These are phyloP conservation scores for Quercus lobata DNA, from an alignment of 331 rosid species.

Conservation along the genomic window DNA sequence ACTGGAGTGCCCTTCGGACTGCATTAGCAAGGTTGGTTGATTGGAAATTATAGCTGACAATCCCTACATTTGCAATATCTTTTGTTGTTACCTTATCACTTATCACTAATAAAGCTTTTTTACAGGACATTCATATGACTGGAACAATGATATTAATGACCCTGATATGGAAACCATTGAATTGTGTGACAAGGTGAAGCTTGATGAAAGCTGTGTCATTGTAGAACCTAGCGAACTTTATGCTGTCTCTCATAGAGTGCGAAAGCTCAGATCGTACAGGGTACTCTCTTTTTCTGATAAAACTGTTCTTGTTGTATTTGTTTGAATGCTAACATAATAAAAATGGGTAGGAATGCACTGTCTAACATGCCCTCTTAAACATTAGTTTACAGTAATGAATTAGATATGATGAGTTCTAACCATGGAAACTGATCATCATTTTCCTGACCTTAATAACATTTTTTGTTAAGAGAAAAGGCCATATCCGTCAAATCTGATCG, in stretches of 20 bases:
- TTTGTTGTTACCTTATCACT: constrained; percentile 2
- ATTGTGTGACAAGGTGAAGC: constrained; percentile 44
- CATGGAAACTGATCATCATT: neutral
- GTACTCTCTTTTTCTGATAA: constrained; percentile 29
- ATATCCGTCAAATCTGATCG: neutral
- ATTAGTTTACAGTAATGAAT: neutral
- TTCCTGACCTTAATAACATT: no score
- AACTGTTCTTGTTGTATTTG: neutral
- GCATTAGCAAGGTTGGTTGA: neutral
- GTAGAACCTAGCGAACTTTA: constrained; percentile 49
- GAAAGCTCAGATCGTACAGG: constrained; percentile 71
- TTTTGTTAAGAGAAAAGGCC: neutral
- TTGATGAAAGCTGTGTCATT: constrained; percentile 43
- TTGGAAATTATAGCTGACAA: neutral
- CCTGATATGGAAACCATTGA: constrained; percentile 51
- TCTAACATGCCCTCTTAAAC: neutral
- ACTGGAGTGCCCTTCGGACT: neutral
- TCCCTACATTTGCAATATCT: neutral
- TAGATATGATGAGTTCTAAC: neutral
- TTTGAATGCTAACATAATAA: neutral
- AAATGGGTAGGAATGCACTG: neutral
- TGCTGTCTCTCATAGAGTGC: constrained; percentile 51
- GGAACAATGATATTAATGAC: constrained; percentile 17
- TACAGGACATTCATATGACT: constrained; percentile 36
- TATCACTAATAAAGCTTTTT: constrained; percentile 11